These are phyloP conservation scores for Lignosus rhinocerotis DNA, from an alignment of 1,284 basidiomycete species.

Conservation along the genomic window DNA sequence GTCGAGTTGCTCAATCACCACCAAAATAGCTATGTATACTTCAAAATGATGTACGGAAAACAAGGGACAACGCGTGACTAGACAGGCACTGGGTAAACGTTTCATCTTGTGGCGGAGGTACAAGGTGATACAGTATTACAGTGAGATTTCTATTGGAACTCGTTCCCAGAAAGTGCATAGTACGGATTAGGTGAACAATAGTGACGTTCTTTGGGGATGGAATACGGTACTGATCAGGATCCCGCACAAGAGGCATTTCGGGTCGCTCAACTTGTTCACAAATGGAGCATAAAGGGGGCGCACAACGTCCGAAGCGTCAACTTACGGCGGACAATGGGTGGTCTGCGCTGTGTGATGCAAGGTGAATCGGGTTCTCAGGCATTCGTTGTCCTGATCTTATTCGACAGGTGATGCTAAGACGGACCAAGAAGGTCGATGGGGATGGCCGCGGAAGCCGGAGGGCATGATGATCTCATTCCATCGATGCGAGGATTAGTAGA, in stretches of 20 bases:
- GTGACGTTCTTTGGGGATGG: neutral
- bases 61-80: too few relatives aligned
- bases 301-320: neutral
- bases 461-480: neutral
- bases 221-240: neutral
- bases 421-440: neutral
- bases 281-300: neutral
- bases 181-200: slow-evolving; percentile 16
- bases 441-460: neutral
- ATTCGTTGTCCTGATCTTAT: neutral
- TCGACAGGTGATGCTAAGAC: neutral
- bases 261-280: neutral
- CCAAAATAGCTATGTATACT: too few relatives aligned
- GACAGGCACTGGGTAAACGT: neutral
- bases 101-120: neutral
- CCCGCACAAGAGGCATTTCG: neutral
- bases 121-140: too few relatives aligned
- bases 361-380: neutral
- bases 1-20: too few relatives aligned
- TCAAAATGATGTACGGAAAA: too few relatives aligned
- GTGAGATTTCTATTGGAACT: too few relatives aligned
- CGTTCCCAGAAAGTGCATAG: neutral
- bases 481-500: neutral
- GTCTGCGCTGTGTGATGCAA: neutral
- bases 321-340: neutral